A percentile compares a stretch with the other conserved stretches of the same genome.
Evolutionary conservation across 2,329 filamentous ascomycete species (phyloP).

Genomic region (Pleomassaria siparia): DNA sequence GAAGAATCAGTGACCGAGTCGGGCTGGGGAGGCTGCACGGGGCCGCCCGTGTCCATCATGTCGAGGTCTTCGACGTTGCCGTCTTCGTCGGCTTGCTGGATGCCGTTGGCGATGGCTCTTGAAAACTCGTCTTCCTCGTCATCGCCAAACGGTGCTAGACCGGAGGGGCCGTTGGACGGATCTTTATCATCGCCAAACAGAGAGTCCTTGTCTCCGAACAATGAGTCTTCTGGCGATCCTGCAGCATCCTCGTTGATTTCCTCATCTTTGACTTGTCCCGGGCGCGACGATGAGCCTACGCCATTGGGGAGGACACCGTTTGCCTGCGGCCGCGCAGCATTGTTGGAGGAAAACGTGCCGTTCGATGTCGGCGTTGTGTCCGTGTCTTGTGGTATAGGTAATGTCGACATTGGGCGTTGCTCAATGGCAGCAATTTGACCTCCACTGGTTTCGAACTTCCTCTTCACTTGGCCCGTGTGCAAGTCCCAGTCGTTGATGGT

Average conservation of each 20-base stretch:
- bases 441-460: slow-evolving; percentile 74
- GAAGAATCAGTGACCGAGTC: slow-evolving; percentile 17
- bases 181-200: slow-evolving; percentile 77
- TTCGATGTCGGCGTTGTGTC: slow-evolving; percentile 55
- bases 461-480: slow-evolving; percentile 75
- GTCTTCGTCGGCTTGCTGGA: slow-evolving; percentile 48
- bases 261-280: slow-evolving; percentile 25
- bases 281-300: slow-evolving; percentile 32
- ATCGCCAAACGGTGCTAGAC: slow-evolving; percentile 62
- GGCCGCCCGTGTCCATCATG: slow-evolving; percentile 49
- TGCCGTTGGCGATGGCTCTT: slow-evolving; percentile 64
- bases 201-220: slow-evolving; percentile 83
- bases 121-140: slow-evolving; percentile 87
- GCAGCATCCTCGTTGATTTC: slow-evolving; percentile 58
- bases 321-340: slow-evolving; percentile 58
- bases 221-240: slow-evolving; percentile 71
- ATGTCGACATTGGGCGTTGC: slow-evolving; percentile 72
- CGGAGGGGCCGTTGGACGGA: slow-evolving; percentile 41
- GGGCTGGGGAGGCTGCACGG: slow-evolving; percentile 43
- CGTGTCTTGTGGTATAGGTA: slow-evolving; percentile 75
- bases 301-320: slow-evolving; percentile 56
- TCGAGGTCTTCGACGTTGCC: slow-evolving; percentile 46
- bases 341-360: slow-evolving; percentile 77
- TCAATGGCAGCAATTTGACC: slow-evolving; percentile 89
- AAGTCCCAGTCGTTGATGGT: slow-evolving; percentile 92